Evolutionary conservation across 2,329 filamentous ascomycete genomes (phyloP), one percentile per base, ranked within the genome.

Genomic region (Dryadomyces quercus-mongolicae): DNA sequence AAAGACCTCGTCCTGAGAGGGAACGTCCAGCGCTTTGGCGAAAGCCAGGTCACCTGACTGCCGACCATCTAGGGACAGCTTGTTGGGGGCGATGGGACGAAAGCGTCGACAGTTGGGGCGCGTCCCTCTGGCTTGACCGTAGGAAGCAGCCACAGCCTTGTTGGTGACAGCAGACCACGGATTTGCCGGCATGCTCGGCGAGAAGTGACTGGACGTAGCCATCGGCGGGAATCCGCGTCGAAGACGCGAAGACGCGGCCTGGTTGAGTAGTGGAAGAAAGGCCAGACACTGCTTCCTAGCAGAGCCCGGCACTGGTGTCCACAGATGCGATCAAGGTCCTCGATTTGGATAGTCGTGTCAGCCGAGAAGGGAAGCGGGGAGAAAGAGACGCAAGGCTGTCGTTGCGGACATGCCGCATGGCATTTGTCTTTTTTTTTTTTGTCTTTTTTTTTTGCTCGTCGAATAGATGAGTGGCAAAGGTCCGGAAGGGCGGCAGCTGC

Each of bases 11-110:
- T 31, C 25, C 25, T 4, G 25, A 31, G 4, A 31, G 25, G 25
- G 8, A 4, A 31, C 25, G 8, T 31, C 25, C 25, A n/a, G n/a
- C n/a, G n/a, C n/a, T n/a, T n/a, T n/a, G n/a, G n/a, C n/a, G n/a
- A n/a, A n/a, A n/a, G n/a, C n/a, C n/a, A 51, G 16, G 16, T 52
- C 50, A 44, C 50, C 40, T 20, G 50, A 52, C 42, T 45, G 25
- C 40, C n/a, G 42, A 15, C 49, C 16, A 18, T 44, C 46, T n/a
- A 16, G 25, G 20, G 20, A 5, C 22, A 16, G 22, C 46, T 34
- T 34, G 46, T 22, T n/a, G 21, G 46, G 13, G 34, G 25, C 21
- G 9, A 18, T 16, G n/a, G 22, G 46, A 2, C 15, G 15, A n/a
- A 16, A 31, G n/a, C 16, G 46, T n/a, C 46, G 22, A 34, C 47